phyloP scores from a whole-genome alignment of 75 land plant genomes.

The Cryptomeria japonica region DNA sequence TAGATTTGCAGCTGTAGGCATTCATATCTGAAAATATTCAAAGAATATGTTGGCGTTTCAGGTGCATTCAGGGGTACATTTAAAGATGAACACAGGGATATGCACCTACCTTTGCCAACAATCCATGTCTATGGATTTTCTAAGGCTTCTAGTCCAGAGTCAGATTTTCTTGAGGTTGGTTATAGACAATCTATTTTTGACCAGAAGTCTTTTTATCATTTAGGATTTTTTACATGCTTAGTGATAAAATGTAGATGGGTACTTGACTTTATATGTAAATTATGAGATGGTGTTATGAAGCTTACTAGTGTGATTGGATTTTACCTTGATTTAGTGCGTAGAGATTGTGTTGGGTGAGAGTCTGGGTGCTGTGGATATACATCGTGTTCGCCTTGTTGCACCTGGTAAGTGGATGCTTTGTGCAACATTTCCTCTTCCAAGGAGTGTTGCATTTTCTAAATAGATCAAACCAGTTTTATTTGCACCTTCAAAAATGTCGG shows the following conservation, averaged over 20 bases:
- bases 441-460: conserved; percentile 47
- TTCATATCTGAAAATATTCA: background rate
- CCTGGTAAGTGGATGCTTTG: conserved; percentile 95
- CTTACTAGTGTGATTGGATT: background rate
- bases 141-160: conserved; percentile 76
- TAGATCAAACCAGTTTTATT: background rate
- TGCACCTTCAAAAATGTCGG: background rate
- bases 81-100: conserved; percentile 18
- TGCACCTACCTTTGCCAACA: conserved; percentile 41
- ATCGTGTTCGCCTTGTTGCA: conserved; percentile 81
- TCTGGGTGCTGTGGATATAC: conserved; percentile 53
- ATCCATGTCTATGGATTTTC: conserved; percentile 97
- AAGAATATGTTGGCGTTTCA: conserved; percentile 21
- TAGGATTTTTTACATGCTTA: background rate
- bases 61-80: conserved; percentile 75
- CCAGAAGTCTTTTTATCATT: background rate
- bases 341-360: conserved; percentile 42
- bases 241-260: background rate
- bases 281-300: background rate
- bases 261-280: background rate
- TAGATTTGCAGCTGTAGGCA: background rate
- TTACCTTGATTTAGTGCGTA: conserved; percentile 49
- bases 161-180: conserved; percentile 74
- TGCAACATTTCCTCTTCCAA: conserved; percentile 80
- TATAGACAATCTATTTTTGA: background rate